These are phyloP conservation scores for Candida andamanensis DNA, from an alignment of 805 yeast genomes.

Conservation along the genomic window DNA sequence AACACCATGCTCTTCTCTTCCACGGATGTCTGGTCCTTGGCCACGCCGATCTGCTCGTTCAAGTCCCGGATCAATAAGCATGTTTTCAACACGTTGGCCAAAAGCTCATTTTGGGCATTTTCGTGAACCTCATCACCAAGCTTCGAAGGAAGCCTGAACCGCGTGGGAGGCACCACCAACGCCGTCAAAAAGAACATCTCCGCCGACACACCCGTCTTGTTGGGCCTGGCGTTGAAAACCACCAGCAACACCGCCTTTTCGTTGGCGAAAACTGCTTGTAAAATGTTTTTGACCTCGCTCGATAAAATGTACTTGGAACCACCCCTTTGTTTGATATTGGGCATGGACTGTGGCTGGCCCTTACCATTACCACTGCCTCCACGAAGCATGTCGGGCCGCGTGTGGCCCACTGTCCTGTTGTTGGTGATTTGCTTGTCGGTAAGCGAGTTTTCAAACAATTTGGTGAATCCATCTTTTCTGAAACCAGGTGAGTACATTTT, in stretches of 20 bases:
- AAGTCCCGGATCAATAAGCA: constrained; percentile 80
- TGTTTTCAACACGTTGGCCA: constrained; percentile 75
- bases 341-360: constrained; percentile 26
- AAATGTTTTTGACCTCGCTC: constrained; percentile 76
- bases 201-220: constrained; percentile 43
- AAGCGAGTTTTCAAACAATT: constrained; percentile 84
- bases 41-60: constrained; percentile 64
- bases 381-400: constrained; percentile 63
- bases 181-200: constrained; percentile 89
- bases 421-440: constrained; percentile 74
- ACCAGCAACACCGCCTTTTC: constrained; percentile 67
- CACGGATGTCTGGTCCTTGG: constrained; percentile 35
- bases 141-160: constrained; percentile 95
- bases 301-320: constrained; percentile 86
- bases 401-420: constrained; percentile 77
- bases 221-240: constrained; percentile 81
- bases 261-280: constrained; percentile 66
- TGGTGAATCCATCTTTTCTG: constrained; percentile 91
- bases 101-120: constrained; percentile 84
- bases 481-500: constrained; percentile 91
- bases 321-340: constrained; percentile 52
- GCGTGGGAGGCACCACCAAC: constrained; percentile 90
- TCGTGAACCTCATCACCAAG: constrained; percentile 96
- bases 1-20: constrained; percentile 75
- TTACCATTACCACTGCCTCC: constrained; percentile 5